Base-by-base conservation (phyloP, 139 green algal species). In the Closterium sp. region DNA sequence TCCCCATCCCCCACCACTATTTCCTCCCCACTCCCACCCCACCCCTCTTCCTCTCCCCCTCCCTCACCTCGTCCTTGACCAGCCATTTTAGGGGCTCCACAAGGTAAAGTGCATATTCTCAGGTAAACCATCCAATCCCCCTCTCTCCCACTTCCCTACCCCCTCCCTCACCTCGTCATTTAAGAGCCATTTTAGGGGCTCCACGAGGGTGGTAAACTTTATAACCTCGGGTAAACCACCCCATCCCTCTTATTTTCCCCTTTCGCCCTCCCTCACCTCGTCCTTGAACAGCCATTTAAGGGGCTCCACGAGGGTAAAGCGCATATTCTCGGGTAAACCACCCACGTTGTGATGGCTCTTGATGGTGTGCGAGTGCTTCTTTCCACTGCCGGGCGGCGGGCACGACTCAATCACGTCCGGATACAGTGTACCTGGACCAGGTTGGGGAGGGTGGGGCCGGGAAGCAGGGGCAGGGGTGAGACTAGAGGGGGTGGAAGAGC, bases 271-370 rank as follows among this genome's bases (percentile, higher is more conserved):
- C 28, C 30, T 89, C 30, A 50, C 86, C 86, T 50, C 29, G 31
- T 50, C 29, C 29, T 89, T 89, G 86, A 50, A 42, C 29, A 42
- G 29, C 29, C 29, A 89, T 10, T 89, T 50, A 1, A 89, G 86
- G n/a, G 98, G 98, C 96, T 99, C 98, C 9, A 99, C 97, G 42
- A 99, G 97, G 73, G 96, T 96, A 93, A 99, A 99, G 91, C 98
- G 95, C 85, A 99, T 95, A 93, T 99, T 97, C 95, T 99, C 97
- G 24, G 98, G 98, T 93, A 99, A 96, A 27, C 98, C 98, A 28
- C 98, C 98, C 85, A 99, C 98, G 95, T 99, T 99, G 96, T 99
- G 98, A 95, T 99, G 98, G 90, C 95, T 97, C 96, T 99, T 99
- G 96, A 99, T 99, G 84, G 97, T 99, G 97, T 99, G 98, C 91